Base-by-base conservation (phyloP, 2,329 filamentous ascomycete species). In the Xylariaceae sp. region DNA sequence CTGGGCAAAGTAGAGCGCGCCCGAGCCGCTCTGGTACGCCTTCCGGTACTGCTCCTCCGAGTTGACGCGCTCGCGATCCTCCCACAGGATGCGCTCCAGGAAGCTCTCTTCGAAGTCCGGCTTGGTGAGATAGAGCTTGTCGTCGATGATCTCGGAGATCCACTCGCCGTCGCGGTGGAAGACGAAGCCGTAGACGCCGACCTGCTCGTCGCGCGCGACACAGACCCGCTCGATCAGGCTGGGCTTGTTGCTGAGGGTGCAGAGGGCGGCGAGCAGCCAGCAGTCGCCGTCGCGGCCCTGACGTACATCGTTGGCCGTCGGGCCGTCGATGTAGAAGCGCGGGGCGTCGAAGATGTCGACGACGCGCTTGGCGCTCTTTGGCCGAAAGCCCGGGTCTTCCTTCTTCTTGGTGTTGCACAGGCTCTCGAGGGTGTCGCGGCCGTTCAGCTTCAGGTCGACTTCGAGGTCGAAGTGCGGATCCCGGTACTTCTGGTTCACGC, bases 91-190 rank as follows among this genome's bases (percentile, higher is more conserved):
- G 27, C 85, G 77, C 55, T 88, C 83, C 58, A 85, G 74, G 35
- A 84, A 81, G 1, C 78, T 81, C 21, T 86, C 85, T 49, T 94
- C 85, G 67, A 87, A 94, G 55, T 85, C 82, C 4, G 86, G 83
- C 2, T 84, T 86, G 43, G 82, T 85, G 13, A 94, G 74, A 59
- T 86, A 94, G 3, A 95, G 71, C 63, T 94, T 94, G 61, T 95
- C 88, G 56, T 95, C 88, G 43, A 95, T 80, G 46, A 95, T 89
- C 41, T 85, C 88, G 52, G 88, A 88, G 40, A 90, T 85, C 88
- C 88, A 95, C 62, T 92, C 86, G 37, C 88, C 88, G 54, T 94
- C 88, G 57, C 87, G 70, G 58, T 84, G 85, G 58, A 94, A 94
- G 34, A 94, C 85, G 54, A 94, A 94, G 1, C 88, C 88, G 54